phyloP scores from a whole-genome alignment of 768 basidiomycete genomes.

The Amanita molliuscula region DNA sequence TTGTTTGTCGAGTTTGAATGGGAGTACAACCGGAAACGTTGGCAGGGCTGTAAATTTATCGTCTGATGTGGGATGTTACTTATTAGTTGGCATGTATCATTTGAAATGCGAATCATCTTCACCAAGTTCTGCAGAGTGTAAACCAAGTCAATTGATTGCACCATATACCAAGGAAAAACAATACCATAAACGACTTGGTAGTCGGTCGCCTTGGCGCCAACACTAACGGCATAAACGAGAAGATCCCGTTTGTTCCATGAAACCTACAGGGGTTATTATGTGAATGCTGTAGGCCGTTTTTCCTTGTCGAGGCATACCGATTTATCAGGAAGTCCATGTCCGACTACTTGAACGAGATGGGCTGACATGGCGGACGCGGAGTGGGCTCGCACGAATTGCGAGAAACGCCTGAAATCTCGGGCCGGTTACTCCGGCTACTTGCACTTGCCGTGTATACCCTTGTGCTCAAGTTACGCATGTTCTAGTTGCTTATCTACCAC shows the following conservation, averaged over 20 bases:
- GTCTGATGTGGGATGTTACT: conserved; percentile 25
- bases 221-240: conserved; percentile 67
- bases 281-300: not conserved
- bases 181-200: conserved; percentile 62
- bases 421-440: not conserved
- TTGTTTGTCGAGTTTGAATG: conserved; percentile 55
- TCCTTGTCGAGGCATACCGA: conserved; percentile 32
- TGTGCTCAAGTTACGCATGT: not conserved
- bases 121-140: conserved; percentile 38
- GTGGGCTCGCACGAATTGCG: not conserved
- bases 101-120: conserved; percentile 9
- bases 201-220: conserved; percentile 74
- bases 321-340: conserved; percentile 37
- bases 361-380: not conserved
- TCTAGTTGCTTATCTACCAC: not conserved
- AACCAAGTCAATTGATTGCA: not conserved
- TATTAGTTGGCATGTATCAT: not conserved
- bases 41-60: conserved; percentile 68
- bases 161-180: conserved; percentile 7
- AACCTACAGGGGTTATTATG: conserved; percentile 33
- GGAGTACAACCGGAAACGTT: conserved; percentile 76
- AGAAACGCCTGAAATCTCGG: not conserved
- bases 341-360: conserved; percentile 58
- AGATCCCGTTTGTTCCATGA: conserved; percentile 81
- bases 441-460: not conserved